Conservation (phyloP, 192 early-diverging fungal species). For the Backusella mclennaniae region DNA sequence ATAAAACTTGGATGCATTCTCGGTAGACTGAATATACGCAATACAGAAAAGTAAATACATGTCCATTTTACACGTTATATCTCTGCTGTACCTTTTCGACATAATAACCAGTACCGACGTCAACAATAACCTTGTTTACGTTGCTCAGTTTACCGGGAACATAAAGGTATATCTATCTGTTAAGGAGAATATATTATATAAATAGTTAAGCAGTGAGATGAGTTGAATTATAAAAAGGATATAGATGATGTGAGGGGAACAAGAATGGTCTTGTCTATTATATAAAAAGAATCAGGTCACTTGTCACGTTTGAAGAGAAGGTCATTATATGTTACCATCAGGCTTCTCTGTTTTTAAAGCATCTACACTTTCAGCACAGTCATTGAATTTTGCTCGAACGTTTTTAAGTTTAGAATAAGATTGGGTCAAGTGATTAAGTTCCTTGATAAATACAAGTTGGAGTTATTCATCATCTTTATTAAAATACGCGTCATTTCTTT, state of each 20-base stretch:
- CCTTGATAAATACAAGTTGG: slow-evolving; percentile 42
- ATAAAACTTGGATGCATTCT: slow-evolving; percentile 85
- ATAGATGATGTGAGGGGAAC: slow-evolving; percentile 78
- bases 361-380: slow-evolving; percentile 76
- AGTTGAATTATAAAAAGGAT: slow-evolving; percentile 30
- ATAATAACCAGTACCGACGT: slow-evolving; percentile 96
- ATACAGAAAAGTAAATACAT: no score
- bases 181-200: slow-evolving; percentile 17
- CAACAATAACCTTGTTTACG: slow-evolving; percentile 85
- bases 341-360: slow-evolving; percentile 52
- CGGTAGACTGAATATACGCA: slow-evolving; percentile 45
- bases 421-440: slow-evolving; percentile 80
- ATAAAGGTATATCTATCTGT: slow-evolving; percentile 63
- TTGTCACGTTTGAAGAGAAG: no score
- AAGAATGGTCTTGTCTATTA: slow-evolving; percentile 60
- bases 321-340: slow-evolving; percentile 29
- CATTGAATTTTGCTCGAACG: slow-evolving; percentile 83
- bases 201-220: background rate
- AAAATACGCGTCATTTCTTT: slow-evolving; percentile 6
- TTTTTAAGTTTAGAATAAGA: slow-evolving; percentile 88
- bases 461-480: background rate
- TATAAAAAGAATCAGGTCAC: background rate
- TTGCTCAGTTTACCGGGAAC: slow-evolving; percentile 86
- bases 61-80: background rate
- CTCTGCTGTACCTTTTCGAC: slow-evolving; percentile 74